Evolutionary conservation across 805 yeast species (phyloP).

Genomic region (Candida mattraensis): DNA sequence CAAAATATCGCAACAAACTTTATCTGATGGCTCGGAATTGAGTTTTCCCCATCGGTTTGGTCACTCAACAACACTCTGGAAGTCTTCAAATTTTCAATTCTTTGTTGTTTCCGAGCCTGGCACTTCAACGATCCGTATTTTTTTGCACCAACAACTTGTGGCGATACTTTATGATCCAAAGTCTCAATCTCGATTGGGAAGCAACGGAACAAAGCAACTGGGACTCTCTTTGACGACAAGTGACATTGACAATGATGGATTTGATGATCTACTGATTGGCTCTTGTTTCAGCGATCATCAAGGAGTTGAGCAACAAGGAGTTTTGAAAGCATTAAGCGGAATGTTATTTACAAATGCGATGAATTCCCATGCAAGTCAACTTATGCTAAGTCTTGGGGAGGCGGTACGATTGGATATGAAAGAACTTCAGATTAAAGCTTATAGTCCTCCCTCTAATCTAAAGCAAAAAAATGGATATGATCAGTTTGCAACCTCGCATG

Average conservation of each 20-base stretch:
- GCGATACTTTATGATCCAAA: conserved; percentile 22
- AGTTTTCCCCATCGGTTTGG: conserved; percentile 45
- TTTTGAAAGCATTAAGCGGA: conserved; percentile 35
- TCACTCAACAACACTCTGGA: conserved; percentile 33
- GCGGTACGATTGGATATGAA: conserved; percentile 6
- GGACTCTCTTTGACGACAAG: conserved; percentile 32
- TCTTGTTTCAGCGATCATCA: conserved; percentile 37
- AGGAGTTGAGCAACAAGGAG: conserved; percentile 36
- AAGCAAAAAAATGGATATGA: conserved; percentile 34
- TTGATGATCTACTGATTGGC: conserved; percentile 43
- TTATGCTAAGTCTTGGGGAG: neutral
- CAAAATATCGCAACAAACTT: neutral
- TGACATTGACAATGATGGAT: conserved; percentile 39
- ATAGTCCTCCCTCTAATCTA: conserved; percentile 21
- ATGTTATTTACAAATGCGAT: conserved; percentile 5
- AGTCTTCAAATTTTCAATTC: conserved; percentile 31
- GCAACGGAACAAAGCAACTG: conserved; percentile 42
- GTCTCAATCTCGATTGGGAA: conserved; percentile 37
- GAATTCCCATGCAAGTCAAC: conserved; percentile 1
- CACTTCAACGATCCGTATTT: conserved; percentile 41
- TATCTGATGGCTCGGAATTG: conserved; percentile 8
- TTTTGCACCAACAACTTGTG: conserved; percentile 14
- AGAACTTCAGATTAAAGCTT: conserved; percentile 9
- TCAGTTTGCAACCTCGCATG: conserved; percentile 41
- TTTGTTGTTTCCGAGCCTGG: conserved; percentile 57